Conservation (phyloP, 805 yeast genomes). For the Tetrapisispora pingtungensis region DNA sequence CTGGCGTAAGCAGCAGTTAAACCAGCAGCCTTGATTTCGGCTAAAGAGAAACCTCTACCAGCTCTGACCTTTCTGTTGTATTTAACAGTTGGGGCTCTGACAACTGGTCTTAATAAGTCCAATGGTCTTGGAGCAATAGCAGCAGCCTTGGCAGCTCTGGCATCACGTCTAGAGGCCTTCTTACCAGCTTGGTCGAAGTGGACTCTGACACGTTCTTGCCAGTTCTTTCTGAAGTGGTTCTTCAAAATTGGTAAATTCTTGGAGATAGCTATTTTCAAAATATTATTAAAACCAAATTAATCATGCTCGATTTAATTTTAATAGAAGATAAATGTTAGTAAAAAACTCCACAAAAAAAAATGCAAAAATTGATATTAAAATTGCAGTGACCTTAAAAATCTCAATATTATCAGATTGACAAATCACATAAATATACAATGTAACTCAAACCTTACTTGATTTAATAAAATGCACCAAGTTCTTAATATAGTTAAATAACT, state of each 20-base stretch:
- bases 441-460: too few species aligned
- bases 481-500: too few species aligned
- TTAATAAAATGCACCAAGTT: too few species aligned
- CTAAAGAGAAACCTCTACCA: slow-evolving; percentile 98
- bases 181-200: slow-evolving; percentile 99
- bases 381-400: too few species aligned
- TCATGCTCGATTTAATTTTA: background rate
- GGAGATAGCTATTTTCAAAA: slow-evolving; percentile 61
- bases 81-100: slow-evolving; percentile 96
- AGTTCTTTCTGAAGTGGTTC: slow-evolving; percentile 99
- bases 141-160: slow-evolving; percentile 92
- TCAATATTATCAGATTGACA: too few species aligned
- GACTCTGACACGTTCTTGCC: slow-evolving; percentile 99
- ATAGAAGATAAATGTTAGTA: background rate
- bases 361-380: too few species aligned
- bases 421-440: too few species aligned
- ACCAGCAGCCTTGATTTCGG: slow-evolving; percentile 97
- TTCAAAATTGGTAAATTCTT: slow-evolving; percentile 98
- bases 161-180: slow-evolving; percentile 92
- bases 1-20: slow-evolving; percentile 90
- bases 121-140: slow-evolving; percentile 95
- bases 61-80: slow-evolving; percentile 99
- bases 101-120: slow-evolving; percentile 93
- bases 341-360: background rate
- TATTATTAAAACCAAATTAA: background rate